A percentile compares a stretch with the other conserved stretches of the same genome.
These are phyloP conservation scores for Brassica cretica DNA, from an alignment of 345 rosid species.

Conservation along the genomic window DNA sequence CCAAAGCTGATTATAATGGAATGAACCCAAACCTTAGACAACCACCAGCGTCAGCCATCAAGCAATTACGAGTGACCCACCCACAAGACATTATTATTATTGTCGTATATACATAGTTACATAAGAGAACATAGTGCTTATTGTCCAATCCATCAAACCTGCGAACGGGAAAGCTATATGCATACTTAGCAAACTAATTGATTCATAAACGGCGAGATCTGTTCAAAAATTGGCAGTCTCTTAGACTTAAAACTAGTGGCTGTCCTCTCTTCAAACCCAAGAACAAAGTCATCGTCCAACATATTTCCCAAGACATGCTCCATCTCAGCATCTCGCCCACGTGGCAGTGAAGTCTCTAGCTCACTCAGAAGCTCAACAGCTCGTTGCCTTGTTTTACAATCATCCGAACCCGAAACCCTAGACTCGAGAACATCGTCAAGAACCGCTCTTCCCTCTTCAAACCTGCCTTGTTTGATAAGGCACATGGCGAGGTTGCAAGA, in stretches of 20 bases:
- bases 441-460: slow-evolving; percentile 50
- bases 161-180: neutral
- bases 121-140: slow-evolving; percentile 5
- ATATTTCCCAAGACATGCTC: slow-evolving; percentile 41
- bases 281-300: slow-evolving; percentile 58
- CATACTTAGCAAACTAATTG: slow-evolving; percentile 50
- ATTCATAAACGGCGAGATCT: slow-evolving; percentile 71
- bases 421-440: slow-evolving; percentile 49
- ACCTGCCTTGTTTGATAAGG: slow-evolving; percentile 65
- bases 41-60: neutral
- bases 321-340: slow-evolving; percentile 28
- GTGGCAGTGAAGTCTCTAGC: slow-evolving; percentile 38
- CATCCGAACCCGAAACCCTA: slow-evolving; percentile 57
- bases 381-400: slow-evolving; percentile 52
- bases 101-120: slow-evolving; percentile 21
- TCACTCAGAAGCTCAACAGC: slow-evolving; percentile 57
- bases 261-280: slow-evolving; percentile 54
- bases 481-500: slow-evolving; percentile 78
- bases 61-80: neutral
- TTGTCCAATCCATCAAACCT: slow-evolving; percentile 1
- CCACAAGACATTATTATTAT: slow-evolving; percentile 33
- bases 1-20: neutral
- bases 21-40: neutral
- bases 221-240: slow-evolving; percentile 87
- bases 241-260: slow-evolving; percentile 59